These are phyloP conservation scores for Patellifolia procumbens DNA, from an alignment of 179 eudicot species.

Conservation along the genomic window DNA sequence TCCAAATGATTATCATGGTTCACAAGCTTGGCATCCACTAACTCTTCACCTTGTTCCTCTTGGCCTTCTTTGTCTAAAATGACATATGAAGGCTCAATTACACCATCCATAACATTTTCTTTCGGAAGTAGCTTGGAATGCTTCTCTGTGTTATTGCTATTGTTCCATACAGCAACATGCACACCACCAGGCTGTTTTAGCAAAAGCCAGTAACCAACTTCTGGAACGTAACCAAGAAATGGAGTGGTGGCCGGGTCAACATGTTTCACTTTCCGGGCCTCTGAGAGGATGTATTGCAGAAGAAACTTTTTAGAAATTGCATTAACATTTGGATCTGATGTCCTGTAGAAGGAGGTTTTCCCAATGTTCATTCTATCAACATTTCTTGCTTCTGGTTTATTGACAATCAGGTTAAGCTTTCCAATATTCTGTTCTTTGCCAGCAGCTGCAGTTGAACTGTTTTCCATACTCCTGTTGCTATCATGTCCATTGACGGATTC, in stretches of 20 bases:
- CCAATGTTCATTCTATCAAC: slow-evolving; percentile 21
- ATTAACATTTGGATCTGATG: slow-evolving; percentile 40
- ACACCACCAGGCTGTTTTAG: slow-evolving; percentile 45
- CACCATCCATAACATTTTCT: slow-evolving; percentile 28
- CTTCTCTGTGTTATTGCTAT: slow-evolving; percentile 22
- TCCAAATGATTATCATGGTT: slow-evolving; percentile 28
- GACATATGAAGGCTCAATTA: slow-evolving; percentile 77
- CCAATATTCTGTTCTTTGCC: slow-evolving; percentile 16
- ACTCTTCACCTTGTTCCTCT: slow-evolving; percentile 40
- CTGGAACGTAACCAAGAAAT: slow-evolving; percentile 72
- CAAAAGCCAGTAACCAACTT: slow-evolving; percentile 74
- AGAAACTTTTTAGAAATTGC: slow-evolving; percentile 49
- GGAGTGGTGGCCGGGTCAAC: slow-evolving; percentile 45
- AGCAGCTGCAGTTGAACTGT: slow-evolving; percentile 20
- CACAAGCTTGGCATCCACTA: slow-evolving; percentile 25
- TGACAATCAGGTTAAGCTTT: slow-evolving; percentile 24
- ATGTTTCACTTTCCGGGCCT: slow-evolving; percentile 42
- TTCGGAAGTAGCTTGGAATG: slow-evolving; percentile 24
- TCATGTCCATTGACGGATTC: slow-evolving; percentile 20
- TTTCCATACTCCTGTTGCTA: slow-evolving; percentile 17
- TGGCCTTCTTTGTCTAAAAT: slow-evolving; percentile 60
- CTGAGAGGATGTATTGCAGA: slow-evolving; percentile 46
- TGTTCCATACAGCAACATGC: slow-evolving; percentile 27
- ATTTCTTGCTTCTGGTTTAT: slow-evolving; percentile 24
- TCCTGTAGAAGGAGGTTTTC: slow-evolving; percentile 30